These are phyloP conservation scores for Rhodotorula toruloides DNA, from an alignment of 768 basidiomycete genomes.

Conservation along the genomic window DNA sequence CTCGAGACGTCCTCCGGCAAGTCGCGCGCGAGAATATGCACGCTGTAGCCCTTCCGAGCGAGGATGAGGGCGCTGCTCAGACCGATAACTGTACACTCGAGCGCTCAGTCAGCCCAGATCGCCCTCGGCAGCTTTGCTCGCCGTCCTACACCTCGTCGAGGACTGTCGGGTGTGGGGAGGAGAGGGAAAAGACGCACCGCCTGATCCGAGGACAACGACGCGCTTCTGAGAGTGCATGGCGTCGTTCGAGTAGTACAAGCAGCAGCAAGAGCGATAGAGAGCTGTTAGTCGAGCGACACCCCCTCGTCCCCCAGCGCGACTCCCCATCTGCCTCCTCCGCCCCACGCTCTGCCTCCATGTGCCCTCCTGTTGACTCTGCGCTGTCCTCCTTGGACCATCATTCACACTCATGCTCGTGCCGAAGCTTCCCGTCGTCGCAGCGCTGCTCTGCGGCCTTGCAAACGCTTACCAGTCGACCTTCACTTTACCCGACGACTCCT, in stretches of 20 bases:
- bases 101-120: too few species aligned
- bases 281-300: too few species aligned
- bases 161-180: slow-evolving; percentile 1
- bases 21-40: slow-evolving; percentile 46
- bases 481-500: too few species aligned
- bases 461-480: too few species aligned
- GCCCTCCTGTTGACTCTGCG: too few species aligned
- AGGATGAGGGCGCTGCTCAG: slow-evolving; percentile 45
- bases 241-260: not conserved
- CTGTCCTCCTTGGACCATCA: too few species aligned
- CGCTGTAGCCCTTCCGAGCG: slow-evolving; percentile 38
- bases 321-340: too few species aligned
- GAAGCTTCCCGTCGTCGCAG: too few species aligned
- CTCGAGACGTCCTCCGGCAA: slow-evolving; percentile 44
- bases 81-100: slow-evolving; percentile 44
- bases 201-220: slow-evolving; percentile 45
- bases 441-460: too few species aligned
- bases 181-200: slow-evolving; percentile 40
- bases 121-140: not conserved
- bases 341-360: too few species aligned
- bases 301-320: too few species aligned
- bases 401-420: too few species aligned
- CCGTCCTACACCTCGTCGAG: not conserved
- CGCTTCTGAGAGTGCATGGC: not conserved
- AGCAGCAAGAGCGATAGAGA: not conserved